Conservation (phyloP, 441 rosid genomes). For the Euphorbia celastroides region DNA sequence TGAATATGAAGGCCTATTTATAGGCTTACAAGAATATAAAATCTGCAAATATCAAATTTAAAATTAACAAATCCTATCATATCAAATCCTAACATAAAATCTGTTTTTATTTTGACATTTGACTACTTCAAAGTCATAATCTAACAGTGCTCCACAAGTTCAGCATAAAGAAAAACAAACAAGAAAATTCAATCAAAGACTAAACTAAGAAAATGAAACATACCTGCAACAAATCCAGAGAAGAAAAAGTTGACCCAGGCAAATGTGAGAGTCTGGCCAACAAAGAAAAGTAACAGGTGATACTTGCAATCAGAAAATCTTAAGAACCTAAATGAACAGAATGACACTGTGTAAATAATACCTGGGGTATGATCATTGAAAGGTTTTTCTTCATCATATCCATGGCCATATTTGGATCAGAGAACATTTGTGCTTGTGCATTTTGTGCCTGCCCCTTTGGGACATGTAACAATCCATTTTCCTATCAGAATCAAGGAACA, state of each 20-base stretch:
- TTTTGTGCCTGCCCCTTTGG: constrained; percentile 81
- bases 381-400: constrained; percentile 99
- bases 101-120: too few relatives aligned
- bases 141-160: background rate
- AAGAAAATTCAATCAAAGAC: background rate
- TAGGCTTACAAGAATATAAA: too few relatives aligned
- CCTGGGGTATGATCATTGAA: constrained; percentile 99
- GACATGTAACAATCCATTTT: constrained; percentile 79
- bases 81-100: too few relatives aligned
- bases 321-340: background rate
- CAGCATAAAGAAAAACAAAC: background rate
- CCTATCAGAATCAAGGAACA: constrained; percentile 35
- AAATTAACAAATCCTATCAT: too few relatives aligned
- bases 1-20: too few relatives aligned
- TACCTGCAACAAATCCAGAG: constrained; percentile 99
- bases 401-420: constrained; percentile 99
- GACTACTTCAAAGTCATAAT: too few relatives aligned
- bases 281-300: constrained; percentile 14
- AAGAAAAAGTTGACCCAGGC: constrained; percentile 99
- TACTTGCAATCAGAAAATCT: constrained; percentile 15
- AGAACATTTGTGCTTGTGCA: constrained; percentile 95
- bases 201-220: constrained; percentile 14
- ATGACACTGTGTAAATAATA: constrained; percentile 14
- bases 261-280: constrained; percentile 82
- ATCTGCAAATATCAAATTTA: too few relatives aligned